A percentile compares a stretch with the other conserved stretches of the same genome.
Evolutionary conservation across 2,329 filamentous ascomycete genomes (phyloP).

Genomic region (Sclerotinia borealis): DNA sequence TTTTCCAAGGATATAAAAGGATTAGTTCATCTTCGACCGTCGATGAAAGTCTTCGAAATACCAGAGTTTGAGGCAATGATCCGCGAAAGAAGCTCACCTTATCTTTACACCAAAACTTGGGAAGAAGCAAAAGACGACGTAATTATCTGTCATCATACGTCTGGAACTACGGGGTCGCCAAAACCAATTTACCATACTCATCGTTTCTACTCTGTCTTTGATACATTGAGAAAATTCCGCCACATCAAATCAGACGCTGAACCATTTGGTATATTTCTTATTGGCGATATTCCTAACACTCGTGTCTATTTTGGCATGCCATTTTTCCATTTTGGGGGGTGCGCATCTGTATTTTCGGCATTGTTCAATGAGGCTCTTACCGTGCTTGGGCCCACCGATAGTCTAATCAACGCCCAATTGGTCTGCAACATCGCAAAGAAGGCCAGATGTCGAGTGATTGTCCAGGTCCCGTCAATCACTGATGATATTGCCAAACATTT

Average conservation of each 20-base stretch:
- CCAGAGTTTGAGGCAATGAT: constrained; percentile 29
- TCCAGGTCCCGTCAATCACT: neutral
- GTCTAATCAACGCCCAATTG: too few species aligned
- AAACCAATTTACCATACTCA: constrained; percentile 39
- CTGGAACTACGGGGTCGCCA: constrained; percentile 51
- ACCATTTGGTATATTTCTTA: too few species aligned
- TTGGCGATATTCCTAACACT: too few species aligned
- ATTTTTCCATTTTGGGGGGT: too few species aligned
- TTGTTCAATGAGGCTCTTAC: too few species aligned
- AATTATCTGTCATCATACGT: constrained; percentile 30
- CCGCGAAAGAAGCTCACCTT: constrained; percentile 15
- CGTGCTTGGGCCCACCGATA: too few species aligned
- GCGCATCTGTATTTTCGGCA: too few species aligned
- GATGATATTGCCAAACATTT: neutral
- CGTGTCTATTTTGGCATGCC: too few species aligned
- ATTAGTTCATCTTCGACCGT: neutral
- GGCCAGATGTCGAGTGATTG: neutral
- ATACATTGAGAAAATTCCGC: neutral
- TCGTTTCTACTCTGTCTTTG: neutral
- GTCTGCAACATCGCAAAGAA: too few species aligned
- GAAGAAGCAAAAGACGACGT: constrained; percentile 34
- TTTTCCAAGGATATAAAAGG: neutral
- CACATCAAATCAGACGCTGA: neutral
- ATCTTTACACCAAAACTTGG: constrained; percentile 33
- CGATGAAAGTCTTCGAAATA: constrained; percentile 12